Conservation (phyloP, 768 basidiomycete species). For the Psilocybe cyanescens region DNA sequence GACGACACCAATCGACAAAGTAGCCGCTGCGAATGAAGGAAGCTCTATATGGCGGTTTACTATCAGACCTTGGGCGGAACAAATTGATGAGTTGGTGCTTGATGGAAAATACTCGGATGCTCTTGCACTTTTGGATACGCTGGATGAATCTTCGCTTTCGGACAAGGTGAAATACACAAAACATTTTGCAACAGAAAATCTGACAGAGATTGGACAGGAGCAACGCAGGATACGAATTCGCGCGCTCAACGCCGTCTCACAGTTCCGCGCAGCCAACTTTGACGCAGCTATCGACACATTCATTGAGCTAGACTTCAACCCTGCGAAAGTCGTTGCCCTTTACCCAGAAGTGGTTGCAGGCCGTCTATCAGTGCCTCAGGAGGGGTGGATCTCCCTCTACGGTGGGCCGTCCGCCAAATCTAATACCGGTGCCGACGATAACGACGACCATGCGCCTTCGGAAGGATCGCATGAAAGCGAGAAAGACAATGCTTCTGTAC, state of each 20-base stretch:
- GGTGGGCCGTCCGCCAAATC: slow-evolving; percentile 60
- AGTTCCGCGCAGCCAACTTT: slow-evolving; percentile 71
- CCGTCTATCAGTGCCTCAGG: slow-evolving; percentile 67
- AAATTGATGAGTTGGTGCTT: slow-evolving; percentile 82
- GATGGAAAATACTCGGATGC: slow-evolving; percentile 77
- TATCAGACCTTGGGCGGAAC: slow-evolving; percentile 77
- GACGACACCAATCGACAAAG: slow-evolving; percentile 77
- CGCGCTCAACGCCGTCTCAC: slow-evolving; percentile 76
- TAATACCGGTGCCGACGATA: slow-evolving; percentile 30
- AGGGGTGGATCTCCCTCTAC: slow-evolving; percentile 81
- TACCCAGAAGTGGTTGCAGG: slow-evolving; percentile 86
- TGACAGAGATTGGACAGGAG: slow-evolving; percentile 27
- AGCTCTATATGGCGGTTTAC: slow-evolving; percentile 76
- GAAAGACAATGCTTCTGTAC: slow-evolving; percentile 19
- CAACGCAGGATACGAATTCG: slow-evolving; percentile 62
- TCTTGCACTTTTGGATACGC: slow-evolving; percentile 71
- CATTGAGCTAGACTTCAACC: slow-evolving; percentile 87
- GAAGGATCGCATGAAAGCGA: slow-evolving; percentile 19
- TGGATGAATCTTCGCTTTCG: slow-evolving; percentile 60
- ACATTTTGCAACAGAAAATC: neutral
- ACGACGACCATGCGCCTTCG: slow-evolving; percentile 26
- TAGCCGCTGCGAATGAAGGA: slow-evolving; percentile 67
- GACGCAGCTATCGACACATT: slow-evolving; percentile 86
- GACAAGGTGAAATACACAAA: slow-evolving; percentile 56
- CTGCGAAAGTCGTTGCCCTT: slow-evolving; percentile 90